These are phyloP conservation scores for Pseudogymnoascus sp. DNA, from an alignment of 2,329 filamentous ascomycete genomes.

Conservation along the genomic window DNA sequence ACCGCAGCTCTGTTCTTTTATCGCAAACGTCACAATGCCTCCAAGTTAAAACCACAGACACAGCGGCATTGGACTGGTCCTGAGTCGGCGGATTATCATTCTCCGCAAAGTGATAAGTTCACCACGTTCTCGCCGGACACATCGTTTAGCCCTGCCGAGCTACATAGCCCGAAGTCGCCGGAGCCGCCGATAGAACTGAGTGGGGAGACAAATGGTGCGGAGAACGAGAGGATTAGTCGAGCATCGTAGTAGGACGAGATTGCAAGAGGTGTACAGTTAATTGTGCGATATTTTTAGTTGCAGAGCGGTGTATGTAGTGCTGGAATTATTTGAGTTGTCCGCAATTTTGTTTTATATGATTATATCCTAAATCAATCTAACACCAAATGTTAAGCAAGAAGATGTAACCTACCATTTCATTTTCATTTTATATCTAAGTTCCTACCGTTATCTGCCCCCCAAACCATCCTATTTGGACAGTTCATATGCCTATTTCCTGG, in stretches of 20 bases:
- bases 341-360: not conserved
- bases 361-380: not conserved
- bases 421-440: too few relatives aligned
- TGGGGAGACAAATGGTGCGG: not conserved
- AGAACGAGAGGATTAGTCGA: not conserved
- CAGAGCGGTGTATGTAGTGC: not conserved
- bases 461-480: too few relatives aligned
- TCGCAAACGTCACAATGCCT: not conserved
- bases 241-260: not conserved
- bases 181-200: not conserved
- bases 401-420: too few relatives aligned
- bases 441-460: too few relatives aligned
- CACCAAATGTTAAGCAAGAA: not conserved
- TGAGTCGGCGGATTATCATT: not conserved
- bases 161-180: not conserved
- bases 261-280: not conserved
- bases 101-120: not conserved
- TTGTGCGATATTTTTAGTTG: not conserved
- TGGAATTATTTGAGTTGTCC: not conserved
- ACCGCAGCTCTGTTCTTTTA: not conserved
- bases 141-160: not conserved
- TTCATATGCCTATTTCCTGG: too few relatives aligned
- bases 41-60: not conserved
- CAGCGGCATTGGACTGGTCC: not conserved
- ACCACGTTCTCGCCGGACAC: not conserved